phyloP scores from a whole-genome alignment of 2,329 filamentous ascomycete species.

The Byssochlamys sp. region DNA sequence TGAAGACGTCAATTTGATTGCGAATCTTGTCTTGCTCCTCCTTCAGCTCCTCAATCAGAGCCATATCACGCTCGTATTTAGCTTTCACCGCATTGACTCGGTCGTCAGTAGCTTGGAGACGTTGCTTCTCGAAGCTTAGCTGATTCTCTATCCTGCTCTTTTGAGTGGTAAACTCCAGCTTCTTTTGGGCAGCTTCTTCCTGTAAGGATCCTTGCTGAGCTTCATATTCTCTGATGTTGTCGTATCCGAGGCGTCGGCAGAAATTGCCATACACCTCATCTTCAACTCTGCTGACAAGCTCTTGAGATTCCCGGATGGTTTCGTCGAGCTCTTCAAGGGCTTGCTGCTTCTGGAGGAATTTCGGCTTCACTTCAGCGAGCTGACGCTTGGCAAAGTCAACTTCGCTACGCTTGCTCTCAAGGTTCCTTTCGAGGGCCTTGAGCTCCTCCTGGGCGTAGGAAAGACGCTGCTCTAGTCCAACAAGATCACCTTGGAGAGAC shows the following conservation, averaged over 20 bases:
- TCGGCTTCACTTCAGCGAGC: slow-evolving; percentile 66
- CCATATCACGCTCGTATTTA: slow-evolving; percentile 56
- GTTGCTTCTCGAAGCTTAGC: slow-evolving; percentile 58
- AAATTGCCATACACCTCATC: slow-evolving; percentile 80
- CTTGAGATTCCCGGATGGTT: slow-evolving; percentile 47
- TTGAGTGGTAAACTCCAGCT: slow-evolving; percentile 76
- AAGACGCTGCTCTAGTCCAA: slow-evolving; percentile 68
- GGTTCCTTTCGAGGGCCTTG: slow-evolving; percentile 68
- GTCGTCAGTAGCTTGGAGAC: slow-evolving; percentile 58
- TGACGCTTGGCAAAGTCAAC: slow-evolving; percentile 63
- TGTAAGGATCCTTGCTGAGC: slow-evolving; percentile 85
- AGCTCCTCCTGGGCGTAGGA: slow-evolving; percentile 65
- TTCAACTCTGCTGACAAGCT: slow-evolving; percentile 68
- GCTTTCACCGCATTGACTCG: slow-evolving; percentile 61
- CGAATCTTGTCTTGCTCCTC: slow-evolving; percentile 66
- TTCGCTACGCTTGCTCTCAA: slow-evolving; percentile 74
- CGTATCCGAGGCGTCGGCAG: slow-evolving; percentile 76
- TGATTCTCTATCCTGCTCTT: slow-evolving; percentile 53
- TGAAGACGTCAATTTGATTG: slow-evolving; percentile 59
- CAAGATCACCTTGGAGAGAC: slow-evolving; percentile 65
- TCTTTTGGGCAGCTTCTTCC: slow-evolving; percentile 79
- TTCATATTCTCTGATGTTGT: slow-evolving; percentile 85
- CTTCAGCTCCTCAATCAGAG: slow-evolving; percentile 60
- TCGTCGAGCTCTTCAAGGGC: slow-evolving; percentile 56
- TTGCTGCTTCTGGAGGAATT: slow-evolving; percentile 61